phyloP scores from a whole-genome alignment of 192 early-diverging fungal genomes.

The Irineochytrium annulatum region DNA sequence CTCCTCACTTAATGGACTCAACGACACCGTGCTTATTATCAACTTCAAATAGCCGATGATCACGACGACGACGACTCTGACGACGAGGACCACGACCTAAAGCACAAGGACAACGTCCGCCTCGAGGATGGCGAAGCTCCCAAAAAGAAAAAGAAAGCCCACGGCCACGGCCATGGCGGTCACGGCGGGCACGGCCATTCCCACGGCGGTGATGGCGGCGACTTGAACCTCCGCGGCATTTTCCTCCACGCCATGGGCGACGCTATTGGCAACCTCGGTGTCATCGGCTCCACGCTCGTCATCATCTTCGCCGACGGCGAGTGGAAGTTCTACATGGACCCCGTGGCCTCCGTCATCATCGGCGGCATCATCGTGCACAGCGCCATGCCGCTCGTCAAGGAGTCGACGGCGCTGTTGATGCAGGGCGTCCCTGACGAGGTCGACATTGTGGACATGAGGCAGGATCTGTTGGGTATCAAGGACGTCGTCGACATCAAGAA shows the following conservation, averaged over 20 bases:
- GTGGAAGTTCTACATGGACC: conserved; percentile 84
- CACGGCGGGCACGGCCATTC: too few species aligned
- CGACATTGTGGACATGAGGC: conserved; percentile 57
- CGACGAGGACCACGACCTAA: conserved; percentile 4
- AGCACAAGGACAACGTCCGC: conserved; percentile 1
- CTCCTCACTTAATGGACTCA: too few species aligned
- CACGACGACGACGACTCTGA: conserved; percentile 16
- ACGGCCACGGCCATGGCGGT: too few species aligned
- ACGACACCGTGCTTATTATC: too few species aligned
- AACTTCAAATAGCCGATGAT: too few species aligned
- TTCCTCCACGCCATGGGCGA: conserved; percentile 91
- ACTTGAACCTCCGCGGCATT: conserved; percentile 69
- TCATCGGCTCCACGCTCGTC: conserved; percentile 73
- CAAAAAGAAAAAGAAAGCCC: background rate
- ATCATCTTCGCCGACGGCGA: conserved; percentile 60
- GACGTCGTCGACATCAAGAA: conserved; percentile 77
- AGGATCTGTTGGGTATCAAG: conserved; percentile 45
- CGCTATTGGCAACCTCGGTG: conserved; percentile 79
- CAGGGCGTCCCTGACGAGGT: conserved; percentile 73
- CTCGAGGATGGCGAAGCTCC: conserved; percentile 6
- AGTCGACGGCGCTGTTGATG: conserved; percentile 71
- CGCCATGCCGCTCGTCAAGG: conserved; percentile 59
- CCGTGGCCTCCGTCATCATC: conserved; percentile 67
- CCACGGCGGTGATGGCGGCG: too few species aligned
- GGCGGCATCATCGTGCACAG: conserved; percentile 56